Base-by-base conservation (phyloP, 495 filamentous ascomycete species). In the Tuber calosporum region DNA sequence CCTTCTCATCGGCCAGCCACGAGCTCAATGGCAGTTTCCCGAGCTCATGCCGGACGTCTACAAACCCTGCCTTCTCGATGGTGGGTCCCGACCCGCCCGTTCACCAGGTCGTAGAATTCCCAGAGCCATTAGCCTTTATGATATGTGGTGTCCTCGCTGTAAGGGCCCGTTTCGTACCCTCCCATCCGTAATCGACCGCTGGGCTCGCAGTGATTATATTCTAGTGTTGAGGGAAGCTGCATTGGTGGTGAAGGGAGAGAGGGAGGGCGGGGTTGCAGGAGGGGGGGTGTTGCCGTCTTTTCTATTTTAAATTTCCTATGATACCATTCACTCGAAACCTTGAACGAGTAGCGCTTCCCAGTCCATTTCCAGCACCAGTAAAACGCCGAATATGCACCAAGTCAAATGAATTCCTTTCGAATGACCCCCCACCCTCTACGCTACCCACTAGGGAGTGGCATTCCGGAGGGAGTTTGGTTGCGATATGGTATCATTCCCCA, bases 391-490 rank as follows among this genome's bases (percentile, higher is more conserved):
- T 72, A 53, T 84, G 82, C 36, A 82, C 80, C 73, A 80, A 75
- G 72, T 84, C 83, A 75, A 82, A 83, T 11, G 73, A 66, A 37
- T 79, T 71, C 38, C 79, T 79, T 1, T 85, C 82, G 74, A 75
- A 79, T 11, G 73, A 73, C 84, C 83, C 85, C 2, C 82, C 79
- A n/a, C 75, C 73, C 68, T 83, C 83, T 62, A 79, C 79, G 74
- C 15, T 45, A 17, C 17, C 17, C 1, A 40, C 39, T 40, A 40
- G 4, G 39, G 5, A 40, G 39, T 11, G 39, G 5, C 6, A 4
- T 4, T 8, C 5, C 5, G 5, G 38, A 7, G 38, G 5, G 8
- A 11, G 39, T 6, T 1, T 40, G 39, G 39, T 40, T 39, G 39
- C 11, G 39, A 40, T 40, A 11, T 11, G 8, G 39, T 40, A 40